Conservation (phyloP, 2,329 filamentous ascomycete genomes). For the Ophiostoma fasciatum region DNA sequence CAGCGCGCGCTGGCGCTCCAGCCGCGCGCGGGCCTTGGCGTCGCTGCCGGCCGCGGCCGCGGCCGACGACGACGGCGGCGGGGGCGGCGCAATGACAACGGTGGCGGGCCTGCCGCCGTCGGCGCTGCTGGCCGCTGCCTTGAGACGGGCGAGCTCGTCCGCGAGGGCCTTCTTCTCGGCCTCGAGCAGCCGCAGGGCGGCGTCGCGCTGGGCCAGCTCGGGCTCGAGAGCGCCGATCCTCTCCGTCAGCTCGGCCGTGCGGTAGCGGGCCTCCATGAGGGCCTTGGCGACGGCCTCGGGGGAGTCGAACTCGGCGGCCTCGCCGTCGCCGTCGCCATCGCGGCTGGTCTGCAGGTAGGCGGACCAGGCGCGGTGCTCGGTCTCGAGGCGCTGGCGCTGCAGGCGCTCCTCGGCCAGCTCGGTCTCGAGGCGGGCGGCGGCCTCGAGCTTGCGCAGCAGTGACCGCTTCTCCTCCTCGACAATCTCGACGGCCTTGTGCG, state of each 20-base stretch:
- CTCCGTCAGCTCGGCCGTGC: constrained; percentile 66
- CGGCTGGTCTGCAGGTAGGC: constrained; percentile 63
- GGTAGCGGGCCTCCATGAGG: constrained; percentile 67
- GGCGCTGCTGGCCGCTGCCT: constrained; percentile 26
- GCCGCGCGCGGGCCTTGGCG: constrained; percentile 56
- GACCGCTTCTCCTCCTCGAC: constrained; percentile 90
- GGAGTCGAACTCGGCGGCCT: constrained; percentile 66
- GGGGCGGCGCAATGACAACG: constrained; percentile 14
- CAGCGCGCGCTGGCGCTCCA: constrained; percentile 74
- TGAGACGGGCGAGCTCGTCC: constrained; percentile 57
- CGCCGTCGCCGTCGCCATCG: constrained; percentile 41
- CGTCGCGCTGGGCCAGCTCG: constrained; percentile 63
- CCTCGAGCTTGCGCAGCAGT: constrained; percentile 61
- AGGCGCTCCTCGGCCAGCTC: constrained; percentile 68
- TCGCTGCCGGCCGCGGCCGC: constrained; percentile 14
- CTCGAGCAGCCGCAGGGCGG: constrained; percentile 57
- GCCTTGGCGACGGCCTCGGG: constrained; percentile 79
- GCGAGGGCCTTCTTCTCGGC: constrained; percentile 50
- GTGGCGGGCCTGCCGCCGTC: not conserved
- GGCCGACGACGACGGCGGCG: not conserved
- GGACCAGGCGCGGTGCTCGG: constrained; percentile 77
- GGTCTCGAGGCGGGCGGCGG: constrained; percentile 57
- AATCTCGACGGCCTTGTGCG: constrained; percentile 77
- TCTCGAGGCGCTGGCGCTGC: constrained; percentile 74
- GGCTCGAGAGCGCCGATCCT: constrained; percentile 65